Conservation (phyloP, 345 rosid species). For the Citrus sp. region DNA sequence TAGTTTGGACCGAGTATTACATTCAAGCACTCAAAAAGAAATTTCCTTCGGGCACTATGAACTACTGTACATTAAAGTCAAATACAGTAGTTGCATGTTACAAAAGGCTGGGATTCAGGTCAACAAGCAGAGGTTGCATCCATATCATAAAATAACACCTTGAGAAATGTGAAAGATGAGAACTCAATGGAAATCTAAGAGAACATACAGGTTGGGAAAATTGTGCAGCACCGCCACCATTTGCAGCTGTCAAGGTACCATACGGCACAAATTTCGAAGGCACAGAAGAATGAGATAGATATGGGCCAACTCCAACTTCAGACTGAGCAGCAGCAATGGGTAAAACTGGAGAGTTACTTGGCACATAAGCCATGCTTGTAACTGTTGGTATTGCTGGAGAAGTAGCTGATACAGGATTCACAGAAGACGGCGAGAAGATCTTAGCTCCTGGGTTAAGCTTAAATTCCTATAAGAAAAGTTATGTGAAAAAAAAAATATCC, state of each 20-base stretch:
- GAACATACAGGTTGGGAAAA: constrained; percentile 62
- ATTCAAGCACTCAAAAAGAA: neutral
- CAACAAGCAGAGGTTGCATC: neutral
- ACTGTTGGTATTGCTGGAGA: constrained; percentile 42
- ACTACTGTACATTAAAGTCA: neutral
- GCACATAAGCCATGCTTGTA: constrained; percentile 48
- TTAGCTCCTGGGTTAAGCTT: constrained; percentile 89
- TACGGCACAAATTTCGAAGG: constrained; percentile 59
- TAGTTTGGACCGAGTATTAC: neutral
- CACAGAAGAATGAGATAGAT: constrained; percentile 41
- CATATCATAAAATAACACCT: neutral
- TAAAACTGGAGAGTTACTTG: constrained; percentile 43
- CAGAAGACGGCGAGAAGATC: constrained; percentile 66
- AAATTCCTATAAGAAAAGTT: constrained; percentile 50
- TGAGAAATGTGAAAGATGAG: neutral
- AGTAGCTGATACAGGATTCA: constrained; percentile 39
- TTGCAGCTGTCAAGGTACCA: constrained; percentile 43
- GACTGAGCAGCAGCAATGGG: constrained; percentile 55
- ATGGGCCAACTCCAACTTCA: constrained; percentile 49
- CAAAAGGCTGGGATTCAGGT: neutral
- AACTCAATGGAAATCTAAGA: constrained; percentile 3
- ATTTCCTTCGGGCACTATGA: neutral
- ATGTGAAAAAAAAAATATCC: neutral
- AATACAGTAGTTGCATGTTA: neutral
- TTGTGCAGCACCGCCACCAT: constrained; percentile 39